These are phyloP conservation scores for Dillenia suffruticosa DNA, from an alignment of 164 flowering plant species.

Conservation along the genomic window DNA sequence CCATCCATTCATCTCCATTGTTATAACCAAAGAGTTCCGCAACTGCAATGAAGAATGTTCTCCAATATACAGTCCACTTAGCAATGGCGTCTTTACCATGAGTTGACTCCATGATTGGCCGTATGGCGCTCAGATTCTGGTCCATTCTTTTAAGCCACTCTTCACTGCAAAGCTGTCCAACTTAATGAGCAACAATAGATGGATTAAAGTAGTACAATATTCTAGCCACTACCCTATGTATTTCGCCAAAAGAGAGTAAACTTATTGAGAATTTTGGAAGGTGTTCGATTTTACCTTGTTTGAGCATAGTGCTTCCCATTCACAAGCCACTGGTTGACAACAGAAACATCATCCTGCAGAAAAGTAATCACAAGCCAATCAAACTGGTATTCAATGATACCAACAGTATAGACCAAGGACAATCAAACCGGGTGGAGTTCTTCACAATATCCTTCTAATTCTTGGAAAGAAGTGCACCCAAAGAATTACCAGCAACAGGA, in stretches of 20 bases:
- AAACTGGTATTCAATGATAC: too few species aligned
- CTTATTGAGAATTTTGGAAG: too few species aligned
- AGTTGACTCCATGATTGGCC: constrained; percentile 76
- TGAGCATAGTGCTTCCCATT: constrained; percentile 84
- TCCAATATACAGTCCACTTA: constrained; percentile 88
- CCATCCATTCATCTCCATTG: constrained; percentile 96
- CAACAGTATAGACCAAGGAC: too few species aligned
- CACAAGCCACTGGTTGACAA: constrained; percentile 87
- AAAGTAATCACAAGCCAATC: constrained; percentile 2
- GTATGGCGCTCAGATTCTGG: constrained; percentile 39
- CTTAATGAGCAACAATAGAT: too few species aligned
- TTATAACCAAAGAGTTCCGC: constrained; percentile 84
- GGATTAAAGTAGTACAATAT: too few species aligned
- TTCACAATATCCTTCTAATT: too few species aligned
- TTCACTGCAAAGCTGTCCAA: constrained; percentile 42
- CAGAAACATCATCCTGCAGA: constrained; percentile 81
- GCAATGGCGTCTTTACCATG: constrained; percentile 76
- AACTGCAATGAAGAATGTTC: constrained; percentile 86
- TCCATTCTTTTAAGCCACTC: constrained; percentile 96
- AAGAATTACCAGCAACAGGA: too few species aligned
- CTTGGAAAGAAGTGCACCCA: too few species aligned
- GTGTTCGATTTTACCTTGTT: constrained; percentile 52
- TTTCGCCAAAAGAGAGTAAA: too few species aligned
- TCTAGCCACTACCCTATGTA: too few species aligned
- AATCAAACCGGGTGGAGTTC: too few species aligned